Conservation (phyloP, 1,284 basidiomycete species). For the Apiotrichum brassicae region DNA sequence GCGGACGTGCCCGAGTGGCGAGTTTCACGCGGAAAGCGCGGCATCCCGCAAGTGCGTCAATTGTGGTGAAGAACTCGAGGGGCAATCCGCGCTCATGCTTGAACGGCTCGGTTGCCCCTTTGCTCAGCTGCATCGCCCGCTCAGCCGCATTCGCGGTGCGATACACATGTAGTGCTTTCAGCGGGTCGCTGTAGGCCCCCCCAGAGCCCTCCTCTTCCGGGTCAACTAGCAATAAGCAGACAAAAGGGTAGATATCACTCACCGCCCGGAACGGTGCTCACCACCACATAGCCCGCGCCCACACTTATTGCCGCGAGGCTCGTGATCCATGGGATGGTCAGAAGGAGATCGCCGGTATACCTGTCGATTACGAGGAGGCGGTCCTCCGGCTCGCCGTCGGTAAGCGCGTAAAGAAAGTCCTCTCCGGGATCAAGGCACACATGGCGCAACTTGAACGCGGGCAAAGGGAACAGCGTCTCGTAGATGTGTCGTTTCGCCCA, state of each 20-base stretch:
- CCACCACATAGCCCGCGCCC: conserved; percentile 8
- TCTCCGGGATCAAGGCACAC: conserved; percentile 1
- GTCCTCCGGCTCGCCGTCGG: background rate
- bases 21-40: background rate
- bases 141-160: conserved; percentile 2
- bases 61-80: conserved; percentile 24
- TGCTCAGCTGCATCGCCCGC: background rate
- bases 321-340: conserved; percentile 1
- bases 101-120: background rate
- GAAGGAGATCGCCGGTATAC: conserved; percentile 7
- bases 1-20: background rate
- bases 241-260: background rate
- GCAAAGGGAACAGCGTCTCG: conserved; percentile 4
- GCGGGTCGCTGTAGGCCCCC: background rate
- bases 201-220: background rate
- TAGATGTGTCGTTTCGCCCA: conserved; percentile 5
- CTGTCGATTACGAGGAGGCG: conserved; percentile 4
- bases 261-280: background rate
- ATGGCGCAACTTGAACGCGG: conserved; percentile 4
- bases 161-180: background rate
- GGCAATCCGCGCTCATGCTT: conserved; percentile 4
- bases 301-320: background rate
- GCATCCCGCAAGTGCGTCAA: conserved; percentile 16
- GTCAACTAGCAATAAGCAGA: background rate
- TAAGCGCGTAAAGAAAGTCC: conserved; percentile 6